Conservation (phyloP, 2,329 filamentous ascomycete genomes). For the Pyricularia sp. region DNA sequence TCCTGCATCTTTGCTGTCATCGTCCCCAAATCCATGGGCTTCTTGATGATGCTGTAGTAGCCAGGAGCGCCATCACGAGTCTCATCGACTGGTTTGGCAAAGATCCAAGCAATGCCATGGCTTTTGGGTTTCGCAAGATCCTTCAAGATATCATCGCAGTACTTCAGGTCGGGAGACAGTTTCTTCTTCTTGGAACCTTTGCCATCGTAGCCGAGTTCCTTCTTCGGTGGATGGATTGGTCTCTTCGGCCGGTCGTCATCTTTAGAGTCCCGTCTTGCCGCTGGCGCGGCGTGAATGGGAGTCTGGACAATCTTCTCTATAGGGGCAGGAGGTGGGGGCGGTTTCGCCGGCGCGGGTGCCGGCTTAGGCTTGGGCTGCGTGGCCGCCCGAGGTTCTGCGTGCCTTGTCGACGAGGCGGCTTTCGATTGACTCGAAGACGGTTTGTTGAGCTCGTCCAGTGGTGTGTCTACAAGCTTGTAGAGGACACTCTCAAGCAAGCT, state of each 20-base stretch:
- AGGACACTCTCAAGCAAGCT: conserved; percentile 48
- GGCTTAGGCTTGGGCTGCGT: conserved; percentile 23
- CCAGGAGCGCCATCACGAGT: conserved; percentile 88
- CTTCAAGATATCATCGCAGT: conserved; percentile 72
- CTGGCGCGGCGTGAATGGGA: conserved; percentile 61
- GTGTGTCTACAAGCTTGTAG: conserved; percentile 31
- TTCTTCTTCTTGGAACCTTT: conserved; percentile 90
- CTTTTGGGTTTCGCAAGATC: conserved; percentile 73
- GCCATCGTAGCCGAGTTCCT: conserved; percentile 77
- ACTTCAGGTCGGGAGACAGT: conserved; percentile 78
- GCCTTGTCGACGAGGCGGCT: conserved; percentile 39
- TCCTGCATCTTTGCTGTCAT: conserved; percentile 66
- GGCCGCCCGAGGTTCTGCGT: conserved; percentile 32
- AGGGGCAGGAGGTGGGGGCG: conserved; percentile 11
- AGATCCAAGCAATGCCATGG: conserved; percentile 57
- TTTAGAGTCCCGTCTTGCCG: conserved; percentile 67
- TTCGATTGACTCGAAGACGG: conserved; percentile 28
- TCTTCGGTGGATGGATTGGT: conserved; percentile 84
- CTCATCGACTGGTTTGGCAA: conserved; percentile 80
- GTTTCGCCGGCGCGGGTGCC: conserved; percentile 14
- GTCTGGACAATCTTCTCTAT: conserved; percentile 23
- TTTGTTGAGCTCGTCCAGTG: conserved; percentile 32
- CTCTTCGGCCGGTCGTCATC: conserved; percentile 78
- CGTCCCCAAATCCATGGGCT: conserved; percentile 91
- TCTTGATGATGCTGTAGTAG: conserved; percentile 90